Conservation (phyloP, 2,329 filamentous ascomycete species). For the Scytalidium lignicola region DNA sequence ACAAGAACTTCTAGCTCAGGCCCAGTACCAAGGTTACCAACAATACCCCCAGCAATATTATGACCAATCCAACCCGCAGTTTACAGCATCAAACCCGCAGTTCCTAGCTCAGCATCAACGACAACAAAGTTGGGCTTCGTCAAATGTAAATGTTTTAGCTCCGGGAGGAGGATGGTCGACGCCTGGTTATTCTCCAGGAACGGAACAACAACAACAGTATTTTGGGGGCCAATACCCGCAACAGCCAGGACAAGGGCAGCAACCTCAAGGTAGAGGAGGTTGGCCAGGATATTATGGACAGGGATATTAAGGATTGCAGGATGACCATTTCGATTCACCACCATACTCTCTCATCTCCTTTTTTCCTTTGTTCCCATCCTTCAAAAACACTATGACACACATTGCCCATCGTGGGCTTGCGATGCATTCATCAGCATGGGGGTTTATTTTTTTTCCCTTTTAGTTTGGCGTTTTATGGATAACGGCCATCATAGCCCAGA, state of each 20-base stretch:
- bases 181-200: conserved; percentile 11
- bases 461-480: background rate
- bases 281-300: conserved; percentile 4
- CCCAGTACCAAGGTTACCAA: background rate
- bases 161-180: conserved; percentile 31
- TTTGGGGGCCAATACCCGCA: conserved; percentile 8
- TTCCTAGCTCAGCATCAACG: conserved; percentile 21
- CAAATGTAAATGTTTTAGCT: conserved; percentile 25
- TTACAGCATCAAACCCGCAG: conserved; percentile 19
- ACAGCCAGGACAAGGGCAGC: conserved; percentile 5
- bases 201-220: conserved; percentile 4
- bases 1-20: conserved; percentile 35
- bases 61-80: conserved; percentile 16
- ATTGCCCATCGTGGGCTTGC: background rate
- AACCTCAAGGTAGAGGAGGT: conserved; percentile 8
- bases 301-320: conserved; percentile 1
- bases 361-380: too few species aligned
- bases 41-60: conserved; percentile 10
- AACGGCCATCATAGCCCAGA: background rate
- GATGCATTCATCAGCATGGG: background rate
- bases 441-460: background rate
- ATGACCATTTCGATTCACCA: background rate
- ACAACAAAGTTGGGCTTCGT: conserved; percentile 25
- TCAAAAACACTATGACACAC: too few species aligned
- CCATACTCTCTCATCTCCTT: too few species aligned